Percentiles rank a stretch among this genome's conserved stretches.
Conservation (phyloP, 1,139 yeast genomes). For the Taphrina flavorubra region DNA sequence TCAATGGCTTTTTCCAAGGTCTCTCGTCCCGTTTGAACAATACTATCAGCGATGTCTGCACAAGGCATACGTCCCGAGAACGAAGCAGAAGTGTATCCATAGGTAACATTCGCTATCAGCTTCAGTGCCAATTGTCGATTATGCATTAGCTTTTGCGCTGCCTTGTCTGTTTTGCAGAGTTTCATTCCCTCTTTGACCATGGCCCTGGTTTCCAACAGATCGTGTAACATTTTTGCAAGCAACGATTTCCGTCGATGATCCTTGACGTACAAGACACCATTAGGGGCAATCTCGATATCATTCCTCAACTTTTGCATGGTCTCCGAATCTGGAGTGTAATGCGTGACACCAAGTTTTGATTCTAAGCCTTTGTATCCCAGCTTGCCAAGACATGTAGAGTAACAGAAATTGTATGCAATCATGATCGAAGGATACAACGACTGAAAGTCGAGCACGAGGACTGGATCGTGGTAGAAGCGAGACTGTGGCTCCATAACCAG, state of each 20-base stretch:
- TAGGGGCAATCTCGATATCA: constrained; percentile 73
- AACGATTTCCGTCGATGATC: constrained; percentile 70
- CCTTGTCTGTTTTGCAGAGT: constrained; percentile 54
- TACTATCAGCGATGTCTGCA: constrained; percentile 90
- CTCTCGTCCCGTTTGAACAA: constrained; percentile 89
- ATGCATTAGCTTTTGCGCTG: constrained; percentile 64
- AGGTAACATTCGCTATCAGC: constrained; percentile 90
- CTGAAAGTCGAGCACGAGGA: constrained; percentile 88
- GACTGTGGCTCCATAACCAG: constrained; percentile 91
- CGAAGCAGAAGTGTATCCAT: constrained; percentile 93
- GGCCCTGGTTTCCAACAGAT: constrained; percentile 77
- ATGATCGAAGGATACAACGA: constrained; percentile 90
- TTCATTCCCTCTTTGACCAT: constrained; percentile 78
- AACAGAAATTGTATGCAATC: constrained; percentile 91
- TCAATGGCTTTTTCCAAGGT: constrained; percentile 68
- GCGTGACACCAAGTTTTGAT: constrained; percentile 61
- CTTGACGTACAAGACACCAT: constrained; percentile 80
- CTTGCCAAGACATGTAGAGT: constrained; percentile 81
- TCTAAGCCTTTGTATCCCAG: constrained; percentile 60
- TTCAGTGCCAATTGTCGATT: constrained; percentile 86
- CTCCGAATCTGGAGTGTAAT: constrained; percentile 59
- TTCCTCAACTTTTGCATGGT: constrained; percentile 64
- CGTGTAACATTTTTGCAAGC: constrained; percentile 81
- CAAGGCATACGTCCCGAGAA: constrained; percentile 98
- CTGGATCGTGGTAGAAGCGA: constrained; percentile 82